Evolutionary conservation across 176 grass and related monocot genomes (phyloP).

Genomic region (Eleusine indica): DNA sequence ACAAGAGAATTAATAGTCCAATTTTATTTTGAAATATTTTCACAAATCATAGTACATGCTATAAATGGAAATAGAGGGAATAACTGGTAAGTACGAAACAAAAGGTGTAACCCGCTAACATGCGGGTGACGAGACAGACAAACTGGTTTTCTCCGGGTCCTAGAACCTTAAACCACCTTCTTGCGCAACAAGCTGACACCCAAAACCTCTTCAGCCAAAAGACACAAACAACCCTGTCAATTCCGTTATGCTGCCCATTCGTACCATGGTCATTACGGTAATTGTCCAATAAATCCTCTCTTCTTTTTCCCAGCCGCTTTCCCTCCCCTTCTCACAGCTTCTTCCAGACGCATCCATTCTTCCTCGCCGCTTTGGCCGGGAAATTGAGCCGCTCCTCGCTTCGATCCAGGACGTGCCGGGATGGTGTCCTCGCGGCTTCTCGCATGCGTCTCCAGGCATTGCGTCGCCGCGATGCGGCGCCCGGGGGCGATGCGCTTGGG

Average conservation of each 20-base stretch:
- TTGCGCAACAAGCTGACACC: conserved; percentile 33
- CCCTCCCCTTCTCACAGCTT: background rate
- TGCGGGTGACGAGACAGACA: too few relatives aligned
- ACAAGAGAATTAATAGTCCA: too few relatives aligned
- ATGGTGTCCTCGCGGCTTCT: conserved; percentile 47
- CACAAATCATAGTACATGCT: too few relatives aligned
- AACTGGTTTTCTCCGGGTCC: too few relatives aligned
- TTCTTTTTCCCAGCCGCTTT: background rate
- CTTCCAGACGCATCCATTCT: conserved; percentile 38
- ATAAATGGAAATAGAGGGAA: too few relatives aligned
- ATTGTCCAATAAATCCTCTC: background rate
- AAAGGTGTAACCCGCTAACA: too few relatives aligned
- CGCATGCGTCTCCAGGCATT: conserved; percentile 30
- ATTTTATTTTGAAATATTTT: too few relatives aligned
- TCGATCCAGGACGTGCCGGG: background rate
- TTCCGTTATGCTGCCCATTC: rapidly evolving
- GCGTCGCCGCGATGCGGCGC: conserved; percentile 2
- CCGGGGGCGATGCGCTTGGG: background rate
- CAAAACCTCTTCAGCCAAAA: background rate
- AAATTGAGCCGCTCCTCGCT: background rate
- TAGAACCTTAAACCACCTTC: conserved; percentile 13
- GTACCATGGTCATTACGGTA: background rate
- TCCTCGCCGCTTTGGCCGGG: background rate
- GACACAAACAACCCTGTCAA: conserved; percentile 14
- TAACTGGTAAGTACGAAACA: too few relatives aligned